Evolutionary conservation across 345 rosid genomes (phyloP), one percentile per base, ranked within the genome.

Genomic region (Camelina neglecta): DNA sequence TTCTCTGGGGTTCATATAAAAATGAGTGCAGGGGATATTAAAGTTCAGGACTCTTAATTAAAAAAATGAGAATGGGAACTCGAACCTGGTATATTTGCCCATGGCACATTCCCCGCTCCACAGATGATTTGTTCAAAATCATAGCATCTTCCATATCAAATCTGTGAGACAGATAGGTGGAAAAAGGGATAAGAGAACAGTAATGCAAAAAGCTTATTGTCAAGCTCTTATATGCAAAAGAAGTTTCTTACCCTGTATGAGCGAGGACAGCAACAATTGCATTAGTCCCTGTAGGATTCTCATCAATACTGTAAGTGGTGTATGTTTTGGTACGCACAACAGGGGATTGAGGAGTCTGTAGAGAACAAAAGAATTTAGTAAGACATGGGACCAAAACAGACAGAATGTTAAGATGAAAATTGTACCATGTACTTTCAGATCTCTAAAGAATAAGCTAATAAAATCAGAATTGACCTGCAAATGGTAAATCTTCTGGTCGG

Each of bases 131-230:
- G 68, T 95, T 95, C 69, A 95, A 72, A 80, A 95, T 95, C 99
- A 95, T 95, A 5, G 99, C 97, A 83, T 95, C 99, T 87, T 95
- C 99, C 99, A 95, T 95, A 80, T 95, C 99, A 79, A 89, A 95
- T 64, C 97, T 95, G 66, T 58, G 67, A 20, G 51, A 80, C 50
- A 51, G 24, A 60, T 44, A 16, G 48, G 60, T 67, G 53, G 49
- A 67, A 39, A 59, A 77, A 26, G 1, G 1, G 0, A 20, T 66
- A 48, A 68, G 71, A 63, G 44, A 62, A 47, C 42, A 38, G 4
- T 38, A 8, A 8, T 38, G 42, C 9, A 39, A 39, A 45, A 61
- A 45, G 48, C 6, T 53, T 57, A 13, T 59, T 62, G 50, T 15
- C 58, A 79, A 53, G 7, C 57, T 60, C 75, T 51, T 21, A 49